Conservation (phyloP, 2,329 filamentous ascomycete genomes). For the Huntiella abstrusa region DNA sequence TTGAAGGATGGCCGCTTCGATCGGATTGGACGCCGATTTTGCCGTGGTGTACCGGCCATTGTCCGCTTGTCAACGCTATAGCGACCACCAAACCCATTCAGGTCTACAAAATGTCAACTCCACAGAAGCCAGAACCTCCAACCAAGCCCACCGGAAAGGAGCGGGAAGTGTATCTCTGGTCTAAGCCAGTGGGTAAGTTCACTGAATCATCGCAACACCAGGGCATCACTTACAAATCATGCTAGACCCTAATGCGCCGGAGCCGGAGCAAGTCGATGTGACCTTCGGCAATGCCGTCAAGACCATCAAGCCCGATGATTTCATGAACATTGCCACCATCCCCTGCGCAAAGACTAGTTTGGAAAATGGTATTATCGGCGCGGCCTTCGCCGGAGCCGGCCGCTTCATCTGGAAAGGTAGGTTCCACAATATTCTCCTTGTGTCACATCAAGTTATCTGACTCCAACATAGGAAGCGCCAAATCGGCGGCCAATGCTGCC, state of each 20-base stretch:
- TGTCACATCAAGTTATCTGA: neutral
- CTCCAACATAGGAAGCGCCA: slow-evolving; percentile 31
- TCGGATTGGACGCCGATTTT: too few species aligned
- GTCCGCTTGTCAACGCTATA: too few species aligned
- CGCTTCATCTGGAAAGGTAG: slow-evolving; percentile 59
- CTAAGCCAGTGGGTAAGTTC: slow-evolving; percentile 5
- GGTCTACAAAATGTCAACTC: slow-evolving; percentile 1
- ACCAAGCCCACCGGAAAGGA: slow-evolving; percentile 2
- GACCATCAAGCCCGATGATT: slow-evolving; percentile 48
- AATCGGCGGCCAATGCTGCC: slow-evolving; percentile 65
- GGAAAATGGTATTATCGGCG: slow-evolving; percentile 64
- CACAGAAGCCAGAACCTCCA: neutral
- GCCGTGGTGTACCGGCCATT: too few species aligned
- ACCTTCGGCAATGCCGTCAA: slow-evolving; percentile 41
- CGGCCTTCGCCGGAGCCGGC: slow-evolving; percentile 55
- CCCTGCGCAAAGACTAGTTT: slow-evolving; percentile 74
- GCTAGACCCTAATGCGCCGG: slow-evolving; percentile 2
- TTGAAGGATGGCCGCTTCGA: too few species aligned
- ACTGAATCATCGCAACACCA: neutral
- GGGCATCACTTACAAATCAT: neutral
- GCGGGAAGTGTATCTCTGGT: slow-evolving; percentile 7
- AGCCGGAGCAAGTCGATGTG: slow-evolving; percentile 4
- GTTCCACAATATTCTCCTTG: slow-evolving; percentile 14
- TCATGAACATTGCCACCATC: slow-evolving; percentile 52
- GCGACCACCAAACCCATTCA: neutral